A percentile compares a stretch with the other conserved stretches of the same genome.
Evolutionary conservation across 2,329 filamentous ascomycete species (phyloP).

Genomic region (Tympanopsis confertula): DNA sequence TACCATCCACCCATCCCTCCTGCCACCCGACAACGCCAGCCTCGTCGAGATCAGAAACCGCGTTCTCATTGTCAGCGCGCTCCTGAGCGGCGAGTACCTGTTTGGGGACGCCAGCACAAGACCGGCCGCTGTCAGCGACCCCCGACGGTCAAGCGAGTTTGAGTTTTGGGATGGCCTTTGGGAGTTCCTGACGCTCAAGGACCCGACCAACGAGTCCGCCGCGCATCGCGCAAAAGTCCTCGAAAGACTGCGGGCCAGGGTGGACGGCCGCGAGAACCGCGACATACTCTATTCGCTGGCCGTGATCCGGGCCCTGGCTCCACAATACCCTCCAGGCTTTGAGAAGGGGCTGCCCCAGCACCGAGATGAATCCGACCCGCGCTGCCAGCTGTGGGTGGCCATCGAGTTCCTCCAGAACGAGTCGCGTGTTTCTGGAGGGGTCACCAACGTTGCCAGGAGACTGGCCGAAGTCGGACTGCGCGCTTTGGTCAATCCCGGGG

Average conservation of each 20-base stretch:
- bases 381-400: slow-evolving; percentile 56
- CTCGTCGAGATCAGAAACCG: slow-evolving; percentile 57
- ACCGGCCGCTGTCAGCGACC: slow-evolving; percentile 36
- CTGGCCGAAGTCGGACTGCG: slow-evolving; percentile 45
- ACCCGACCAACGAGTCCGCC: slow-evolving; percentile 40
- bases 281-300: slow-evolving; percentile 86
- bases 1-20: slow-evolving; percentile 17
- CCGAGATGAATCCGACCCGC: slow-evolving; percentile 54
- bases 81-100: slow-evolving; percentile 64
- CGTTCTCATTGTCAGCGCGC: slow-evolving; percentile 62
- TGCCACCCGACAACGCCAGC: slow-evolving; percentile 42
- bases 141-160: slow-evolving; percentile 48
- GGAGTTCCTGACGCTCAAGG: slow-evolving; percentile 53
- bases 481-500: neutral
- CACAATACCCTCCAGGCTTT: slow-evolving; percentile 47
- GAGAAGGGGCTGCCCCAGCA: slow-evolving; percentile 44
- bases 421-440: slow-evolving; percentile 51
- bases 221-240: slow-evolving; percentile 57
- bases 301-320: slow-evolving; percentile 64
- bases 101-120: slow-evolving; percentile 40
- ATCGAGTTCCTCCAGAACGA: slow-evolving; percentile 60
- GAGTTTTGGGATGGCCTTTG: slow-evolving; percentile 77
- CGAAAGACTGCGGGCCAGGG: slow-evolving; percentile 51
- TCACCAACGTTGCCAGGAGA: slow-evolving; percentile 62
- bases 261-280: slow-evolving; percentile 74